These are phyloP conservation scores for Spizellomyces punctatus DNA, from an alignment of 192 early-diverging fungal genomes.

Conservation along the genomic window DNA sequence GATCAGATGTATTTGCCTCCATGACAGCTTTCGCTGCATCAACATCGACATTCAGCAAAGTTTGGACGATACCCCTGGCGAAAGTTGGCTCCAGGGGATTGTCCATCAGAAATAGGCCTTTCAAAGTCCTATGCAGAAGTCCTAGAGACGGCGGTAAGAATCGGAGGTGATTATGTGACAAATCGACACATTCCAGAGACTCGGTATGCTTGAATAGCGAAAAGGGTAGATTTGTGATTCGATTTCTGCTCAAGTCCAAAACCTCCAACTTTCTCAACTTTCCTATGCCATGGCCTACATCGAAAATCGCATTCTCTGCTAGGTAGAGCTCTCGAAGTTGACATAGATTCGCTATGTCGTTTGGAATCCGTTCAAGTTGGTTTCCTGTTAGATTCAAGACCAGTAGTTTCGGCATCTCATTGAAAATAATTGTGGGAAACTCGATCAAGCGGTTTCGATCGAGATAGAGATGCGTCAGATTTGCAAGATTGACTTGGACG, in stretches of 20 bases:
- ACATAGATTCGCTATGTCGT: constrained; percentile 18
- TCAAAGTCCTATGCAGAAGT: constrained; percentile 31
- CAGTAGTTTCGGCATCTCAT: constrained; percentile 22
- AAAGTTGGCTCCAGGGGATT: constrained; percentile 25
- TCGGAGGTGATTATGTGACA: constrained; percentile 38
- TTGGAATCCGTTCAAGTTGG: constrained; percentile 28
- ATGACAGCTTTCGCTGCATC: constrained; percentile 3
- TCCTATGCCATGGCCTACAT: constrained; percentile 34
- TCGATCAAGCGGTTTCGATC: constrained; percentile 28
- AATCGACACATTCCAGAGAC: constrained; percentile 34
- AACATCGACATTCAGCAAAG: constrained; percentile 4
- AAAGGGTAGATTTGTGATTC: constrained; percentile 19
- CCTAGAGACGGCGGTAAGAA: constrained; percentile 51
- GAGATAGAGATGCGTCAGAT: constrained; percentile 42
- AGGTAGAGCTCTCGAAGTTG: constrained; percentile 43
- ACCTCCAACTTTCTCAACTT: constrained; percentile 37
- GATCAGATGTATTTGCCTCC: constrained; percentile 8
- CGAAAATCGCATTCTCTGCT: constrained; percentile 28
- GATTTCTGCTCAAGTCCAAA: constrained; percentile 42
- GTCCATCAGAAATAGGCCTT: constrained; percentile 25
- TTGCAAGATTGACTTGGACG: background rate
- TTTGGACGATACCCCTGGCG: background rate
- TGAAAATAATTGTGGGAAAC: constrained; percentile 23
- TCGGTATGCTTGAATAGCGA: constrained; percentile 22
- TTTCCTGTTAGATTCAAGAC: constrained; percentile 48